Base-by-base conservation (phyloP, 768 basidiomycete species). In the Mycena chlorophos region DNA sequence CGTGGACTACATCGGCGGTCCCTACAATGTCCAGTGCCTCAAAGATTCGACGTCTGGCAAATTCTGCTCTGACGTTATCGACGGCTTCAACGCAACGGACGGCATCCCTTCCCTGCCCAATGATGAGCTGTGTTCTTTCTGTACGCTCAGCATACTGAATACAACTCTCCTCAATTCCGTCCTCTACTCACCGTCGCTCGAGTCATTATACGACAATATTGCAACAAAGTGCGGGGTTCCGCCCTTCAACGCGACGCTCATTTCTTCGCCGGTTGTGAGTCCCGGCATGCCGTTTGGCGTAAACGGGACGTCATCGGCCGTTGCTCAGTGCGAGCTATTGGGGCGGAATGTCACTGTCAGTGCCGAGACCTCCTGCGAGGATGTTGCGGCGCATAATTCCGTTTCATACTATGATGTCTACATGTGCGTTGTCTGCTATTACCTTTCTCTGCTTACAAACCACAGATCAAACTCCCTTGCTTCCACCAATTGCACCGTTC, bases 171-270 rank as follows among this genome's bases (percentile, higher is more conserved):
- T 20, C 5, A 22, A 42, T 42, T 20, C 40, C 22, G 14, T 42
- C 8, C 13, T 20, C 13, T 42, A 42, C 22, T 42, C 40, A 37
- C 47, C 31, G 46, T 49, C 60, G 19, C 28, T 63, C 40, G 38
- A 49, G 37, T 23, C 57, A 17, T 46, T 63, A 19, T 56, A 53
- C n/a, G 45, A 14, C 19, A 65, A 65, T 19, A 38, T 66, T 31
- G 38, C 34, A 27, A 43, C 49, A n/a, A 65, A 65, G 28, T 63
- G 66, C 39, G 50, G 50, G 62, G 58, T 14, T 27, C 45, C 45
- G 34, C 42, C 10, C 23, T 22, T 42, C 25, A 17, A 26, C 38
- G 3, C 20, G 3, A 16, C 27, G 23, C 3, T 22, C 17, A 12
- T 16, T 27, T 13, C 17, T 12, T 5, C 23, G 3, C 55, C 59